Evolutionary conservation across 2,329 filamentous ascomycete genomes (phyloP).

Genomic region (Periconia digitata): DNA sequence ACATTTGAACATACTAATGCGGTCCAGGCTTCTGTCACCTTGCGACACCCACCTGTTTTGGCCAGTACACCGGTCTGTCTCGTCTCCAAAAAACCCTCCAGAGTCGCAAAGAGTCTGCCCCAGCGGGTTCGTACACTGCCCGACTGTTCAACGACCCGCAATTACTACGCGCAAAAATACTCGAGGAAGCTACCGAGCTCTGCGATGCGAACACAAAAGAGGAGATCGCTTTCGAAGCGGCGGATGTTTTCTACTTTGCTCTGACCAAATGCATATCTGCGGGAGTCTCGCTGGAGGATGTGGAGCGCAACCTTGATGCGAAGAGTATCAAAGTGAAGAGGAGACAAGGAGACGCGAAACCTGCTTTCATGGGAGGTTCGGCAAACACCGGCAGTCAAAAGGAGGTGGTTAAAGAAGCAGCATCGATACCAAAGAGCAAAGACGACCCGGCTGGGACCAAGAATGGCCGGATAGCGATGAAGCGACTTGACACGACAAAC

Average conservation of each 20-base stretch:
- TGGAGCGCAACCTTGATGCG: conserved; percentile 87
- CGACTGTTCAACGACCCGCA: conserved; percentile 90
- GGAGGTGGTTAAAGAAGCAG: conserved; percentile 53
- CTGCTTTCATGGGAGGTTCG: conserved; percentile 72
- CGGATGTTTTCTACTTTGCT: conserved; percentile 94
- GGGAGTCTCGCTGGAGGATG: conserved; percentile 82
- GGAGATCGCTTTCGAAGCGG: conserved; percentile 90
- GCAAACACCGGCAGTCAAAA: conserved; percentile 25
- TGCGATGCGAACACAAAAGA: conserved; percentile 81
- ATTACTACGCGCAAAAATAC: conserved; percentile 90
- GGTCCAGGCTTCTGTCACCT: conserved; percentile 81
- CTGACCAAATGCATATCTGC: conserved; percentile 84
- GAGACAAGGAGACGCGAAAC: conserved; percentile 90
- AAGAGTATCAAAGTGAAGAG: conserved; percentile 96
- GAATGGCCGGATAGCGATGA: conserved; percentile 75
- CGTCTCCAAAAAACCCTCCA: conserved; percentile 85
- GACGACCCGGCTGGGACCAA: conserved; percentile 54
- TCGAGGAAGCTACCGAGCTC: conserved; percentile 96
- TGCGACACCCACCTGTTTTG: conserved; percentile 90
- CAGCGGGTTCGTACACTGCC: conserved; percentile 89
- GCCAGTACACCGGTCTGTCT: conserved; percentile 76
- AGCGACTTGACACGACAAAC: conserved; percentile 69
- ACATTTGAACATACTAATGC: conserved; percentile 5
- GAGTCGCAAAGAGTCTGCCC: conserved; percentile 78
- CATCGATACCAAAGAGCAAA: conserved; percentile 55